Evolutionary conservation across 73 alveolate genomes (phyloP).

Genomic region (Durusdinium trenchii): DNA sequence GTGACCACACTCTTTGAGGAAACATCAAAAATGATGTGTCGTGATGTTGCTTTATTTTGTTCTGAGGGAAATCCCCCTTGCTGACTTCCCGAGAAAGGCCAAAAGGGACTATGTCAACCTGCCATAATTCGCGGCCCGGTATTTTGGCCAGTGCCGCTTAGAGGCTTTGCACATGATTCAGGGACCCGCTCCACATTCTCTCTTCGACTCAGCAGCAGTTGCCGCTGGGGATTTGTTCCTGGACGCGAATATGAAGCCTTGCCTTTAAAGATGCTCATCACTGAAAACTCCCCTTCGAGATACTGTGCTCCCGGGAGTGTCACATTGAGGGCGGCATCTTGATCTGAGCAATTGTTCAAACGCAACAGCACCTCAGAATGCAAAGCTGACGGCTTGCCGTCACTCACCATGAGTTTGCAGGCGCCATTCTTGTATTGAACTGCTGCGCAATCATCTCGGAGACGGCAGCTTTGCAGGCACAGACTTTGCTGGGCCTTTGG

Average conservation of each 20-base stretch:
- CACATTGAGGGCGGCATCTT: background rate
- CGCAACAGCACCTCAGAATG: background rate
- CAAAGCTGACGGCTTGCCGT: background rate
- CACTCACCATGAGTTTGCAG: conserved; percentile 33
- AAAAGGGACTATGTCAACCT: no score
- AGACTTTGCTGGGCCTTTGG: no score
- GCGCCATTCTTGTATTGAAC: no score
- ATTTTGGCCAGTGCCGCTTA: no score
- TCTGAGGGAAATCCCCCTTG: no score
- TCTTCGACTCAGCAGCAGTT: background rate
- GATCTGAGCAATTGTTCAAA: conserved; percentile 20
- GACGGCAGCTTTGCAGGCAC: background rate
- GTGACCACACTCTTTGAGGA: no score
- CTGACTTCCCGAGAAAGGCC: no score
- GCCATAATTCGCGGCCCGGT: no score
- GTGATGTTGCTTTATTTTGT: no score
- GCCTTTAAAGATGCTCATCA: background rate
- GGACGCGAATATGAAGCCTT: conserved; percentile 9
- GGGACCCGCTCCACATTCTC: background rate
- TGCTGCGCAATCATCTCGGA: conserved; percentile 41
- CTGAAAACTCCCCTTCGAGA: background rate
- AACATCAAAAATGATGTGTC: no score
- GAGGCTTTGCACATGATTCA: no score
- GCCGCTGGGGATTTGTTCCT: conserved; percentile 1
- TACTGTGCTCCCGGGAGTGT: background rate